Percentiles rank a stretch among this genome's conserved stretches.
Evolutionary conservation across 129 eudicot genomes (phyloP).

Genomic region (Pulicaria dysenterica): DNA sequence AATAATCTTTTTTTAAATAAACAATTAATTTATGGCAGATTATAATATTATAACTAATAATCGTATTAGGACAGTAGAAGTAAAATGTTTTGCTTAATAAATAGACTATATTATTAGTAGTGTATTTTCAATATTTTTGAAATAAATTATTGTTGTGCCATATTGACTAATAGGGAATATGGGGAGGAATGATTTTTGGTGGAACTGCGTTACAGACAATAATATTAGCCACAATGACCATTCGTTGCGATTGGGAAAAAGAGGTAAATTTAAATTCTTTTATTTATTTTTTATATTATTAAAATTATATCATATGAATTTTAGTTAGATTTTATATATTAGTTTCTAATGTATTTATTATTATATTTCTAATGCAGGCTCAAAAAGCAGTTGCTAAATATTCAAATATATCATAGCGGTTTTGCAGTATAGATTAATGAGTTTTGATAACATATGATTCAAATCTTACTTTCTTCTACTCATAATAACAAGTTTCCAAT

Average conservation of each 20-base stretch:
- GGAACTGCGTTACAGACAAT: conserved; percentile 81
- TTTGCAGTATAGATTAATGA: neutral
- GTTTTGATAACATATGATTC: neutral
- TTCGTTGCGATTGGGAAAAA: conserved; percentile 66
- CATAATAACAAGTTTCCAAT: neutral
- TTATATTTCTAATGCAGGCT: conserved; percentile 28
- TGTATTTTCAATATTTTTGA: neutral
- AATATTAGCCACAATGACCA: conserved; percentile 49
- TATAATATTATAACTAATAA: no score
- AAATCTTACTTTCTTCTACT: neutral
- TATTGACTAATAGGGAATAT: conserved; percentile 52
- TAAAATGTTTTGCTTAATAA: neutral
- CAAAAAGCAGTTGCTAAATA: conserved; percentile 34
- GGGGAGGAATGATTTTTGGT: conserved; percentile 91
- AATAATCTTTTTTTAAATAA: no score
- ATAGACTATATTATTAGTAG: neutral
- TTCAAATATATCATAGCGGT: conserved; percentile 6
- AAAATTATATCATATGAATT: neutral
- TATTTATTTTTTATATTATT: neutral
- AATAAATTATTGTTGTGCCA: neutral
- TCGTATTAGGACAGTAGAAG: no score
- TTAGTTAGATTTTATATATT: neutral
- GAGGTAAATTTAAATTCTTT: conserved; percentile 45
- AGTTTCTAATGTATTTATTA: neutral
- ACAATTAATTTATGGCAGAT: no score